phyloP scores from a whole-genome alignment of 371 early-diverging fungal genomes.

The Blakeslea trispora region DNA sequence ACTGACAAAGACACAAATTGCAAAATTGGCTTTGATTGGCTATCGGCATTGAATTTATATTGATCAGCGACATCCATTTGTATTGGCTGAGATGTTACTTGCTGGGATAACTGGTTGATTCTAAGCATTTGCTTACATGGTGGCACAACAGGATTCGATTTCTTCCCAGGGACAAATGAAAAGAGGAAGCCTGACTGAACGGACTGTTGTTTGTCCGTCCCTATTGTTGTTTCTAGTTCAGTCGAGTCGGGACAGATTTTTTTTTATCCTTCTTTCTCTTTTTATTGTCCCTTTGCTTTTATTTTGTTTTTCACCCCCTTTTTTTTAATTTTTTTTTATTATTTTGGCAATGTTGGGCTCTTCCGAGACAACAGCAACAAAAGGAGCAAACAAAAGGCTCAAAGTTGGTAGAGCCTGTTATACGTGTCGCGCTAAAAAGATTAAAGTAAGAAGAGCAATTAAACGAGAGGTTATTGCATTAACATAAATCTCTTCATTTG shows the following conservation, averaged over 20 bases:
- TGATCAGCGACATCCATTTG: too few relatives aligned
- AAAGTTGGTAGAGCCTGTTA: slow-evolving; percentile 50
- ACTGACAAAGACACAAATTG: too few relatives aligned
- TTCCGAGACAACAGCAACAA: slow-evolving; percentile 27
- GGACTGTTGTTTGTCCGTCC: background rate
- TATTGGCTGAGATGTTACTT: too few relatives aligned
- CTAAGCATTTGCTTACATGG: background rate
- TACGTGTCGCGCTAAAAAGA: slow-evolving; percentile 51
- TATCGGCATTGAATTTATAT: too few relatives aligned
- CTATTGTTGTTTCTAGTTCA: background rate
- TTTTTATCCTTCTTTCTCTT: background rate
- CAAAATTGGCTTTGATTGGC: too few relatives aligned
- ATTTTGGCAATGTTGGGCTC: slow-evolving; percentile 7
- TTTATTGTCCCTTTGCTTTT: background rate
- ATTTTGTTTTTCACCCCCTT: background rate
- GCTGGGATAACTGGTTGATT: too few relatives aligned
- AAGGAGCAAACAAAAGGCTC: slow-evolving; percentile 22
- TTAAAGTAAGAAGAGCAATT: slow-evolving; percentile 34
- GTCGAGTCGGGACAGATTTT: background rate
- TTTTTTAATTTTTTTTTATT: background rate
- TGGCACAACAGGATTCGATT: background rate
- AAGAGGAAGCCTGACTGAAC: background rate
- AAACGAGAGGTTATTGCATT: background rate
- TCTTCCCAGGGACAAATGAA: background rate
- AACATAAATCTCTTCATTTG: slow-evolving; percentile 1